phyloP scores from a whole-genome alignment of 2,329 filamentous ascomycete species.

The Xylariaceae sp. region DNA sequence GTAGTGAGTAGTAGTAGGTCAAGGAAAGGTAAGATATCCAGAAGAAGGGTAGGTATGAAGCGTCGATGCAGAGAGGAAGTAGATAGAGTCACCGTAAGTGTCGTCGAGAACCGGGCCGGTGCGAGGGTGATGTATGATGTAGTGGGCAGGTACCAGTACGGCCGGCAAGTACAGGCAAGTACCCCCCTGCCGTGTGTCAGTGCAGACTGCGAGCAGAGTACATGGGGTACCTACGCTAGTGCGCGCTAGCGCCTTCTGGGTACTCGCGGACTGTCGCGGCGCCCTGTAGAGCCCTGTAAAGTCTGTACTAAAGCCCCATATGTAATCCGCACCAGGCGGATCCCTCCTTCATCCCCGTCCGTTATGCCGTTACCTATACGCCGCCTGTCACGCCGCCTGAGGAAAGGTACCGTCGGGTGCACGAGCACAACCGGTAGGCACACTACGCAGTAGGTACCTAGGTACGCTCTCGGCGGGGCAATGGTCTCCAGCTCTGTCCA shows the following conservation, averaged over 20 bases:
- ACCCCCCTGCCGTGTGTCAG: neutral
- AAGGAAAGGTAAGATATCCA: slow-evolving; percentile 3
- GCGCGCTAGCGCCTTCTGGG: neutral
- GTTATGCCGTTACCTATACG: too few relatives aligned
- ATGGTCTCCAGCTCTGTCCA: too few relatives aligned
- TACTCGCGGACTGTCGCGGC: neutral
- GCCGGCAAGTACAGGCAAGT: neutral
- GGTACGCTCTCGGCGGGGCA: too few relatives aligned
- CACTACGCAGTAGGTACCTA: too few relatives aligned
- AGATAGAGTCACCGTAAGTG: slow-evolving; percentile 16
- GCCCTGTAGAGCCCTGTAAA: too few relatives aligned
- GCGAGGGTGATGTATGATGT: slow-evolving; percentile 7
- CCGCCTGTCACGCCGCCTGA: too few relatives aligned
- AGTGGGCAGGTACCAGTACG: neutral
- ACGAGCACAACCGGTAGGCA: too few relatives aligned
- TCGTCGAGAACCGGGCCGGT: slow-evolving; percentile 16
- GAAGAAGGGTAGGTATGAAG: slow-evolving; percentile 9
- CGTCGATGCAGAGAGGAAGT: slow-evolving; percentile 1
- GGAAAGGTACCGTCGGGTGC: too few relatives aligned
- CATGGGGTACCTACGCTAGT: neutral
- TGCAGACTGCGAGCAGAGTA: neutral
- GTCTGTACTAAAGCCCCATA: too few relatives aligned
- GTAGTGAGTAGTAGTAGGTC: neutral
- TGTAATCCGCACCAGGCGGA: too few relatives aligned
- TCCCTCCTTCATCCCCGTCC: too few relatives aligned